These are phyloP conservation scores for Eutypa lata DNA, from an alignment of 2,329 filamentous ascomycete genomes.

Conservation along the genomic window DNA sequence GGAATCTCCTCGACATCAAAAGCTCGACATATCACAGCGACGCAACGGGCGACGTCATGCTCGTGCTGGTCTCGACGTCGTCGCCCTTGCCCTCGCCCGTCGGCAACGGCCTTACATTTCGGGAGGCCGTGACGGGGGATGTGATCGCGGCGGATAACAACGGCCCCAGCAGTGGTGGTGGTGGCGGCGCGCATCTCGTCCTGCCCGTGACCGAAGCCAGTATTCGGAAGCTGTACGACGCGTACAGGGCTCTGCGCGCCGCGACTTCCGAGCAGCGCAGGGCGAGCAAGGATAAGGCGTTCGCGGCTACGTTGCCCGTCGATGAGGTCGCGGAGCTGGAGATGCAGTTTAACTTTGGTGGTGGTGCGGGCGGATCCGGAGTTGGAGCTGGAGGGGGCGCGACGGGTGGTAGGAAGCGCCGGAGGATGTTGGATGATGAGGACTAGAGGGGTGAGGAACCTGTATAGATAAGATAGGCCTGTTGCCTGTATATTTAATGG, in stretches of 20 bases:
- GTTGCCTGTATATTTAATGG: not conserved
- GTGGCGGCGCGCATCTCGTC: slow-evolving; percentile 3
- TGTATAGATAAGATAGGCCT: too few species aligned
- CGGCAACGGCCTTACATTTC: slow-evolving; percentile 1
- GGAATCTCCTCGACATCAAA: slow-evolving; percentile 15
- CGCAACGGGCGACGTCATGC: slow-evolving; percentile 8
- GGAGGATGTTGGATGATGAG: not conserved
- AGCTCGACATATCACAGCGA: slow-evolving; percentile 6
- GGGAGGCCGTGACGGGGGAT: slow-evolving; percentile 10
- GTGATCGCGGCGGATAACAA: not conserved
- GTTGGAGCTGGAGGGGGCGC: not conserved
- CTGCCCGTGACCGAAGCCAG: slow-evolving; percentile 11
- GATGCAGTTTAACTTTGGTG: slow-evolving; percentile 8
- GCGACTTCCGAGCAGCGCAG: slow-evolving; percentile 13
- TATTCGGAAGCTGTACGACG: slow-evolving; percentile 14
- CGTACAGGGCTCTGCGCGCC: slow-evolving; percentile 8
- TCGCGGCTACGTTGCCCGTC: slow-evolving; percentile 7
- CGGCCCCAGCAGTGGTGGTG: too few species aligned
- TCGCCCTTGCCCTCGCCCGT: too few species aligned
- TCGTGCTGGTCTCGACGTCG: slow-evolving; percentile 7
- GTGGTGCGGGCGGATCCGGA: not conserved
- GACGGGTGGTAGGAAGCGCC: not conserved
- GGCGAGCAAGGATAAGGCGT: slow-evolving; percentile 9
- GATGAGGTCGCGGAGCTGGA: slow-evolving; percentile 11
- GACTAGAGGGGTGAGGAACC: not conserved